Base-by-base conservation (phyloP, 208 protist species). In the Crithidia mellificae region DNA sequence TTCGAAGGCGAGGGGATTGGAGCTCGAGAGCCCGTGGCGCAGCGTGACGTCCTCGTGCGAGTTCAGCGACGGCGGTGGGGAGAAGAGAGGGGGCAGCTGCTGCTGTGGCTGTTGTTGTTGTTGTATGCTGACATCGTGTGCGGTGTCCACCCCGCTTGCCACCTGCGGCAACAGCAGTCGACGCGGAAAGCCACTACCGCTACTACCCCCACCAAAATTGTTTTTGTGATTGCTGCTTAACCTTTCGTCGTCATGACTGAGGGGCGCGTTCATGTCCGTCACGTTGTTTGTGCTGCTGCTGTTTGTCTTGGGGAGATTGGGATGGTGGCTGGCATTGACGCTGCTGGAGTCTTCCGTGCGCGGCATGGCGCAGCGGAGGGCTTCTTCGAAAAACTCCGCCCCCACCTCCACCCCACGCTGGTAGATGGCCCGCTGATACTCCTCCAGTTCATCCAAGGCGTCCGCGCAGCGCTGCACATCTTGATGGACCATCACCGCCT, bases 391-490 rank as follows among this genome's bases (percentile, higher is more conserved):
- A 30, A 64, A 76, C 2, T 39, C 50, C 14, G 30, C 46, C 0
- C 70, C 50, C 7, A 59, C 56, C 52, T 34, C 64, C 6, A 83
- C 61, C 43, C 72, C 77, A 41, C 63, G 73, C 47, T 75, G 25
- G 51, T 81, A 89, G 30, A 92, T 52, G 17, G 19, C 20, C n/a
- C 36, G 41, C 12, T 69, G 46, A 50, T 88, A 71, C 43, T 54
- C 64, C 29, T 76, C 41, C 47, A 92, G 72, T 51, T 84, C 77
- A 17, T 69, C 58, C 20, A 90, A 32, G 44, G 70, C 74, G 53
- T 78, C 77, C 15, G 73, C 71, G 67, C 87, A 88, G 15, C 80
- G 78, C 62, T 78, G 63, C 29, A 77, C 75, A 53, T 92, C 84
- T 43, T 66, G 32, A 46, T 69, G 22, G n/a, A 81, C 56, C 1